phyloP scores from a whole-genome alignment of 345 rosid genomes.

The Lagerstroemia speciosa region DNA sequence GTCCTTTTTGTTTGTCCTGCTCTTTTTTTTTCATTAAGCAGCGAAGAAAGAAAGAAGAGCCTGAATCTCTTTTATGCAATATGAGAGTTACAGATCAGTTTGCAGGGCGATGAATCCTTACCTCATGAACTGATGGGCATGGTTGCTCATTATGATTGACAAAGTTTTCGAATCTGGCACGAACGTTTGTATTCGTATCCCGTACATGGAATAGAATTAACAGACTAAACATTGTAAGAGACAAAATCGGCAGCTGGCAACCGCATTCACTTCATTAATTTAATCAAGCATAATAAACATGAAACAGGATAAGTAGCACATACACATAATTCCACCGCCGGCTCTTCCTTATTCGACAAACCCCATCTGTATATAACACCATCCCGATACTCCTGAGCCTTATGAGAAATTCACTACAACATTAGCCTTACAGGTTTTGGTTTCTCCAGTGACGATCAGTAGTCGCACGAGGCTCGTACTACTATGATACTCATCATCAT shows the following conservation, averaged over 20 bases:
- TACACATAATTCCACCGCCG: neutral
- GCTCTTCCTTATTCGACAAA: neutral
- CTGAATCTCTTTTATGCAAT: no score
- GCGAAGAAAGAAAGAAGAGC: no score
- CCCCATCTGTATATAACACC: neutral
- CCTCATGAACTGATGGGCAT: no score
- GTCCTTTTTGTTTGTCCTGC: no score
- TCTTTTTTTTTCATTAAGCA: no score
- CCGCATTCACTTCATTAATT: neutral
- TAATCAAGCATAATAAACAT: neutral
- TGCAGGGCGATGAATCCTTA: no score
- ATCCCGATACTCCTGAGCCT: neutral
- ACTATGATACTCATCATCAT: neutral
- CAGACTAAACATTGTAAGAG: neutral
- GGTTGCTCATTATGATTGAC: no score
- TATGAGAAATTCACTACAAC: neutral
- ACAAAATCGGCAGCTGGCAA: neutral
- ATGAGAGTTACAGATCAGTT: no score
- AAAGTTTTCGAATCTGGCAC: neutral
- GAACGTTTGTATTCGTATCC: neutral
- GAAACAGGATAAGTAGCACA: neutral
- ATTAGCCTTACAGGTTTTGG: neutral
- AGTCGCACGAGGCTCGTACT: neutral
- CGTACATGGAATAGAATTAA: neutral
- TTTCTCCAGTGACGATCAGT: neutral